These are phyloP conservation scores for carrot (Daucus carota) DNA, from an alignment of 129 eudicot genomes.

Conservation along the genomic window DNA sequence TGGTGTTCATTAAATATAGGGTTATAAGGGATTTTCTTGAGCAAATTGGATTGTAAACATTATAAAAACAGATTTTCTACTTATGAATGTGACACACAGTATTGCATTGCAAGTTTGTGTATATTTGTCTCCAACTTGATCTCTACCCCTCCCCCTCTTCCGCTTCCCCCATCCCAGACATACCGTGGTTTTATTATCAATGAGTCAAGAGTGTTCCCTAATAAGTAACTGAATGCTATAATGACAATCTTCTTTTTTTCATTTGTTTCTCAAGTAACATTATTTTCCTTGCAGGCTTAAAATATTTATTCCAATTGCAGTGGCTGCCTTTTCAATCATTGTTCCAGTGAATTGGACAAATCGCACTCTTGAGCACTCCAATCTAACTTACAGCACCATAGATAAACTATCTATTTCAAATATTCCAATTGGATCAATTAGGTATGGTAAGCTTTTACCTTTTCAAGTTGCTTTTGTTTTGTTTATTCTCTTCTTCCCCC, in stretches of 20 bases:
- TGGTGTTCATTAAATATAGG: too few relatives aligned
- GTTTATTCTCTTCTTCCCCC: neutral
- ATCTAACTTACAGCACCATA: constrained; percentile 43
- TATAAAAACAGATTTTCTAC: too few relatives aligned
- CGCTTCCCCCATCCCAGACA: too few relatives aligned
- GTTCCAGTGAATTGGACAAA: constrained; percentile 72
- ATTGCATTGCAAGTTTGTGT: too few relatives aligned
- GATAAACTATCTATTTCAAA: constrained; percentile 83
- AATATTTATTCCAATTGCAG: constrained; percentile 63
- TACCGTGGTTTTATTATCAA: too few relatives aligned
- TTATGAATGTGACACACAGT: too few relatives aligned
- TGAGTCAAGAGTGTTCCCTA: too few relatives aligned
- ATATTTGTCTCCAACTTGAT: too few relatives aligned
- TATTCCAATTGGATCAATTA: constrained; percentile 54
- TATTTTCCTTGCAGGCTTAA: constrained; percentile 44
- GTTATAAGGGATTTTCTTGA: too few relatives aligned
- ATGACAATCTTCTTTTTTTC: neutral
- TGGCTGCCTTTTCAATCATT: constrained; percentile 53
- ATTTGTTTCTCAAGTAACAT: neutral
- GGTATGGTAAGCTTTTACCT: constrained; percentile 23
- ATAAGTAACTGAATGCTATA: too few relatives aligned
- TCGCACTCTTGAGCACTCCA: constrained; percentile 38
- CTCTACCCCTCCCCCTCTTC: too few relatives aligned
- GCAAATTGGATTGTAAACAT: too few relatives aligned
- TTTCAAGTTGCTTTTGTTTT: neutral